Evolutionary conservation across 306 rosid genomes (phyloP).

Genomic region (Acacia acuminata): DNA sequence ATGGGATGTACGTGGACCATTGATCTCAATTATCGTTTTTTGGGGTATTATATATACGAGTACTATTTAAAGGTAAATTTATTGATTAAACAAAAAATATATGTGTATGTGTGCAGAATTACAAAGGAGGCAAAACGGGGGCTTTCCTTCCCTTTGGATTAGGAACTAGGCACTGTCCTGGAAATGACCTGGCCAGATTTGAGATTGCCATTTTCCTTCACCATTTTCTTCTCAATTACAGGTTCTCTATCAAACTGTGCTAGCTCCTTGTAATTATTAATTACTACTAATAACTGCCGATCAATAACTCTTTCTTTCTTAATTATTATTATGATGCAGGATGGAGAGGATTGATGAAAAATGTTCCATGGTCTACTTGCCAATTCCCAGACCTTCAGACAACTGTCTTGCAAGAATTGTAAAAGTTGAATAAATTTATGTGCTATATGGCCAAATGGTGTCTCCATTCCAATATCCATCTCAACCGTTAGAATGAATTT

Average conservation of each 20-base stretch:
- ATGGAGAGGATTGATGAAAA: constrained; percentile 56
- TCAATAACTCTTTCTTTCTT: too few relatives aligned
- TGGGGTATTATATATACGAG: too few relatives aligned
- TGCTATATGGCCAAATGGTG: not conserved
- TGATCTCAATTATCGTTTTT: not conserved
- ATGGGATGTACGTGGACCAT: constrained; percentile 54
- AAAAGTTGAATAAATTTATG: not conserved
- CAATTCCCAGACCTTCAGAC: constrained; percentile 56
- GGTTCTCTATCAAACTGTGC: constrained; percentile 22
- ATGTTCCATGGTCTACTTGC: constrained; percentile 44
- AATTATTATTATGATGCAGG: constrained; percentile 32
- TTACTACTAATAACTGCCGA: not conserved
- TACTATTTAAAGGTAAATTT: not conserved
- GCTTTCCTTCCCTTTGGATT: constrained; percentile 64
- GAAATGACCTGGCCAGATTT: constrained; percentile 61
- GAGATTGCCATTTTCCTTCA: constrained; percentile 63
- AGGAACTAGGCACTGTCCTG: constrained; percentile 66
- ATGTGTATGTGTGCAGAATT: constrained; percentile 34
- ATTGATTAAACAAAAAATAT: not conserved
- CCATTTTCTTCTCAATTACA: constrained; percentile 62
- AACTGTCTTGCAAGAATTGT: constrained; percentile 62
- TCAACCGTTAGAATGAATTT: too few relatives aligned
- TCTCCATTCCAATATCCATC: not conserved
- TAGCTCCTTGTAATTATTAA: not conserved
- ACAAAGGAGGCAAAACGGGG: constrained; percentile 47